Percentiles rank a stretch among this genome's conserved stretches.
These are phyloP conservation scores for Paraconiothyrium brasiliense DNA, from an alignment of 2,329 filamentous ascomycete species.

Conservation along the genomic window DNA sequence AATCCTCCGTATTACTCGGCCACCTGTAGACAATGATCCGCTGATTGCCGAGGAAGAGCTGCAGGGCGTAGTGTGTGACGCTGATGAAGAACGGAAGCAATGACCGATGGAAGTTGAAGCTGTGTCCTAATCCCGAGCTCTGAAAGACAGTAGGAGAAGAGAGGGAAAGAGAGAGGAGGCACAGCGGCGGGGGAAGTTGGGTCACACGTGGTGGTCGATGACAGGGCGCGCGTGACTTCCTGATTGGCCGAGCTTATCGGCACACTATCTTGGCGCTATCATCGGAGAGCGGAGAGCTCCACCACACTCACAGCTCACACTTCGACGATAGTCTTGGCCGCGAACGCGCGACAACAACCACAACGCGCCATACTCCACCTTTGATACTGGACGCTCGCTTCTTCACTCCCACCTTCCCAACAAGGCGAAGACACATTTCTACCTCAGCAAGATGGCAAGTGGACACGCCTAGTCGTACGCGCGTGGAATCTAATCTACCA, in stretches of 20 bases:
- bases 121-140: neutral
- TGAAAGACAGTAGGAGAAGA: constrained; percentile 4
- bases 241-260: constrained; percentile 42
- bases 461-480: constrained; percentile 17
- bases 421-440: neutral
- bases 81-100: neutral
- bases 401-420: neutral
- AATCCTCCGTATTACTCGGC: constrained; percentile 4
- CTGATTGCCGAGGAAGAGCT: constrained; percentile 16
- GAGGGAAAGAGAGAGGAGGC: constrained; percentile 14
- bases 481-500: constrained; percentile 33
- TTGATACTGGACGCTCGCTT: neutral
- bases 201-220: constrained; percentile 26
- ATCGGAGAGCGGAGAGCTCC: constrained; percentile 27
- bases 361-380: neutral
- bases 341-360: constrained; percentile 9
- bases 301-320: constrained; percentile 10
- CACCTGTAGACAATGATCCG: constrained; percentile 23
- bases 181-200: constrained; percentile 27
- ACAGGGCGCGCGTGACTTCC: constrained; percentile 30
- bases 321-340: constrained; percentile 2
- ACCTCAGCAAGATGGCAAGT: constrained; percentile 33
- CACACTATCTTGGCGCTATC: constrained; percentile 27
- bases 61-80: neutral
- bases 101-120: neutral